These are phyloP conservation scores for Stachybotrys chlorohalonatus DNA, from an alignment of 2,329 filamentous ascomycete species.

Conservation along the genomic window DNA sequence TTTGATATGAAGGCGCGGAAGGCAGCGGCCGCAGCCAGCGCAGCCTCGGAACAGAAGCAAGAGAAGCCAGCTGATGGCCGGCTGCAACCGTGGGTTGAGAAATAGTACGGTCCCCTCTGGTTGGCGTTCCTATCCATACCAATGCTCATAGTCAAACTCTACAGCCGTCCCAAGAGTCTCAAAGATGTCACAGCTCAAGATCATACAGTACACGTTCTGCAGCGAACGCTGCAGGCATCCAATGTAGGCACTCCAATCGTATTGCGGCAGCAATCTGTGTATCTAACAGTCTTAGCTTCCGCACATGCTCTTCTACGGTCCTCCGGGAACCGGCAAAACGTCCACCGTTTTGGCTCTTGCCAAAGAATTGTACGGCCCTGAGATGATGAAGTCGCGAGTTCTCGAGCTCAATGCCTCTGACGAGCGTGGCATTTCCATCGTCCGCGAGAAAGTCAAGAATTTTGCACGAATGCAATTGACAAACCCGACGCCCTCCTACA, in stretches of 20 bases:
- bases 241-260: constrained; percentile 48
- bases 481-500: constrained; percentile 63
- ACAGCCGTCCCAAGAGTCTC: constrained; percentile 83
- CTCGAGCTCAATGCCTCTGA: constrained; percentile 98
- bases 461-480: constrained; percentile 94
- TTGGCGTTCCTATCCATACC: not conserved
- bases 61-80: constrained; percentile 51
- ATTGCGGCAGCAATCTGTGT: not conserved
- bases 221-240: constrained; percentile 85
- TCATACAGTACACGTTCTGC: constrained; percentile 87
- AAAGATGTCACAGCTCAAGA: constrained; percentile 96
- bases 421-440: constrained; percentile 94
- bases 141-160: not conserved
- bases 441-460: constrained; percentile 95
- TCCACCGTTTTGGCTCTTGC: constrained; percentile 94
- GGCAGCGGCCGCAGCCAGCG: constrained; percentile 60
- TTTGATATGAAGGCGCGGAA: constrained; percentile 93
- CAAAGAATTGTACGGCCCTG: constrained; percentile 94
- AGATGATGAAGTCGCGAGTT: constrained; percentile 87
- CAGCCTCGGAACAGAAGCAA: constrained; percentile 53
- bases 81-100: constrained; percentile 93
- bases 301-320: constrained; percentile 99
- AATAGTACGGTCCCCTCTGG: constrained; percentile 52
- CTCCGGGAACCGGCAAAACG: constrained; percentile 95
- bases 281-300: constrained; percentile 49